Conservation (phyloP, 1,284 basidiomycete genomes). For the Spongiforma sp. region DNA sequence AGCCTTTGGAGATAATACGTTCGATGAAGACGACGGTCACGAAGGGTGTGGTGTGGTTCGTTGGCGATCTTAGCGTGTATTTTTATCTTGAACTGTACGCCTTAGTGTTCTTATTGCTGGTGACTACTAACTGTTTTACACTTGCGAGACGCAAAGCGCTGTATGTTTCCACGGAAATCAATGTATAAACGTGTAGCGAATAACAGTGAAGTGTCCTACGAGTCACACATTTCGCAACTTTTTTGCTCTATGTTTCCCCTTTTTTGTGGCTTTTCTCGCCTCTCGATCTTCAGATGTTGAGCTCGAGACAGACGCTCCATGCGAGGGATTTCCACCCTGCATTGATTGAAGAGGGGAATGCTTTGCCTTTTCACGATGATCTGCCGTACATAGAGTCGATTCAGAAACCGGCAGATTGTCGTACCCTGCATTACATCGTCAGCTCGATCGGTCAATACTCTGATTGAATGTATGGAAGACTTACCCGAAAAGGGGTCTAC, state of each 20-base stretch:
- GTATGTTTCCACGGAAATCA: constrained; percentile 23
- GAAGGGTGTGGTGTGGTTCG: constrained; percentile 54
- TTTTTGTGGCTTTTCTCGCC: constrained; percentile 24
- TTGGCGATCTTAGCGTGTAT: constrained; percentile 27
- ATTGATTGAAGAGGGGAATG: constrained; percentile 1
- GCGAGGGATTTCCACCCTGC: constrained; percentile 11
- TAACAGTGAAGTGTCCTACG: constrained; percentile 17
- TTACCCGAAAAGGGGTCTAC: constrained; percentile 71
- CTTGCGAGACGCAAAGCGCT: constrained; percentile 18
- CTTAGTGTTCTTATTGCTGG: constrained; percentile 19
- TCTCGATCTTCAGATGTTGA: constrained; percentile 16
- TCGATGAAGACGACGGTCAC: constrained; percentile 40
- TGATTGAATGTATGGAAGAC: constrained; percentile 17
- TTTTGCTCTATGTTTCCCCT: constrained; percentile 28
- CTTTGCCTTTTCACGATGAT: constrained; percentile 17
- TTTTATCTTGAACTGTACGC: constrained; percentile 26
- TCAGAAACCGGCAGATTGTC: constrained; percentile 23
- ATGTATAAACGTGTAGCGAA: constrained; percentile 17
- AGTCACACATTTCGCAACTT: constrained; percentile 15
- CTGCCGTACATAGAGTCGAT: constrained; percentile 4
- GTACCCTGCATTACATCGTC: constrained; percentile 33
- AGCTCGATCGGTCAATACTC: too few species aligned
- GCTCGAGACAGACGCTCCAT: constrained; percentile 16
- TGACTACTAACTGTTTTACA: constrained; percentile 22
- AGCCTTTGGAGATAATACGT: constrained; percentile 33